Conservation (phyloP, 108 stramenopile genomes). For the Fistulifera pelliculosa region DNA sequence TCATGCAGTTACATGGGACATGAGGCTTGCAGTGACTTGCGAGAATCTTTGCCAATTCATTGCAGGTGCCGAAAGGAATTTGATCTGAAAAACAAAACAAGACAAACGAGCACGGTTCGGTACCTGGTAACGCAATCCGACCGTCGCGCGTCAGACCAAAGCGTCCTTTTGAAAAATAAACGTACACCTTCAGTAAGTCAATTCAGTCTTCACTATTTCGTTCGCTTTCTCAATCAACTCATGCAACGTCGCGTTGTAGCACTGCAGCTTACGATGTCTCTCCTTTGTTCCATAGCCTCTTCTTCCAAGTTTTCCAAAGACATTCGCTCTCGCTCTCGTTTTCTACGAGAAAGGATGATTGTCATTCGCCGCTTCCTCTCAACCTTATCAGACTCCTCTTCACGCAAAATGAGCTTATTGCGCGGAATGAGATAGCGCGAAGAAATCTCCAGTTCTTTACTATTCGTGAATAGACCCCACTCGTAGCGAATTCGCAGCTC, state of each 20-base stretch:
- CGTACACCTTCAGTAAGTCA: too few species aligned
- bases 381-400: not conserved
- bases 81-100: too few species aligned
- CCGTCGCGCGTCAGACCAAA: too few species aligned
- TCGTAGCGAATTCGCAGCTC: slow-evolving; percentile 6
- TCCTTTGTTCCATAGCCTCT: slow-evolving; percentile 7
- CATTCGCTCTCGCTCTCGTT: slow-evolving; percentile 9
- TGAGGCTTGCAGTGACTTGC: too few species aligned
- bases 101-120: too few species aligned
- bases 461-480: slow-evolving; percentile 4
- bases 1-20: too few species aligned
- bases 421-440: too few species aligned
- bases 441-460: not conserved
- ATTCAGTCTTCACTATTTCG: too few species aligned
- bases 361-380: slow-evolving; percentile 16
- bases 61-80: too few species aligned
- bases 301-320: slow-evolving; percentile 9
- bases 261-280: not conserved
- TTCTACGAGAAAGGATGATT: slow-evolving; percentile 2
- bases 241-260: not conserved
- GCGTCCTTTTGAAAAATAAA: too few species aligned
- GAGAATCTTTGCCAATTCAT: too few species aligned
- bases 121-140: too few species aligned
- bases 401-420: not conserved
- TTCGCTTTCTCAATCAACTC: slow-evolving; percentile 2